Conservation (phyloP, 2,329 filamentous ascomycete genomes). For the Aspergillus bombycis region DNA sequence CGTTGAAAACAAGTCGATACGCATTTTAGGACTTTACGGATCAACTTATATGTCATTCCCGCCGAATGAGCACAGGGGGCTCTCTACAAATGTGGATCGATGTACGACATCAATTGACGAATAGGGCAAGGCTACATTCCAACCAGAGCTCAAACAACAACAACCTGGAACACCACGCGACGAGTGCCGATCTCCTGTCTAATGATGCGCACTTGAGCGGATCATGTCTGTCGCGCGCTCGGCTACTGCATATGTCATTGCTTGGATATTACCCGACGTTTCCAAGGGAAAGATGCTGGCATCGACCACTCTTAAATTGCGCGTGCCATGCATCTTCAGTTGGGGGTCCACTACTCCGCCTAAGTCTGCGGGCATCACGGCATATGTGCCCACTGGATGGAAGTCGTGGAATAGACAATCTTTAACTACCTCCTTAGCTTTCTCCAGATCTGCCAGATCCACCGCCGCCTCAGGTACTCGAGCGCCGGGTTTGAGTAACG, state of each 20-base stretch:
- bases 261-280: conserved; percentile 41
- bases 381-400: conserved; percentile 36
- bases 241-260: conserved; percentile 40
- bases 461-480: conserved; percentile 12
- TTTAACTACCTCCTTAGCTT: conserved; percentile 25
- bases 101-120: background rate
- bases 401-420: conserved; percentile 25
- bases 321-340: conserved; percentile 33
- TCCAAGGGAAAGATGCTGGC: conserved; percentile 40
- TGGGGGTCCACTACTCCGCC: conserved; percentile 35
- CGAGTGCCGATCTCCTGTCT: background rate
- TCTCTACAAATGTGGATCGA: background rate
- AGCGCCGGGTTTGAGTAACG: conserved; percentile 19
- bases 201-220: background rate
- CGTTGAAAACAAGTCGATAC: background rate
- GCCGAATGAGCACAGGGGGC: background rate
- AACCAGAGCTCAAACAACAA: background rate
- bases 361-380: conserved; percentile 34
- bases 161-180: background rate
- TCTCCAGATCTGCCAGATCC: conserved; percentile 22
- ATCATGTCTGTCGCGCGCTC: conserved; percentile 37
- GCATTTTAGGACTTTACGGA: background rate
- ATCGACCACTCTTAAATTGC: conserved; percentile 38
- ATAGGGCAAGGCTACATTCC: background rate
- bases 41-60: background rate